Conservation (phyloP, 2,329 filamentous ascomycete species). For the Colletotrichum magnum region DNA sequence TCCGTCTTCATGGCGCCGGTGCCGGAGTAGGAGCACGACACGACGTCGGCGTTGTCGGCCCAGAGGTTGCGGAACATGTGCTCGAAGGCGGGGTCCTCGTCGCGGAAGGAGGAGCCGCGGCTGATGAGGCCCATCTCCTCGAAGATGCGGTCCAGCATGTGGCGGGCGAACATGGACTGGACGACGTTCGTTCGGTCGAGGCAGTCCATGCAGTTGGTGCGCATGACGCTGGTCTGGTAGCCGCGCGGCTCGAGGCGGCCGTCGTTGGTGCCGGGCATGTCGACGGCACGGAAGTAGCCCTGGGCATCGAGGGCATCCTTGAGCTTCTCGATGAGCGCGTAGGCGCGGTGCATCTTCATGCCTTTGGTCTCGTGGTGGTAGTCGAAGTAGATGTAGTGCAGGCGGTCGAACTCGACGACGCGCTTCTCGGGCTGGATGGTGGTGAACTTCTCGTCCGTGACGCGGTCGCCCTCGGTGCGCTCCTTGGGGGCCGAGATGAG, state of each 20-base stretch:
- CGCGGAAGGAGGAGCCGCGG: slow-evolving; percentile 81
- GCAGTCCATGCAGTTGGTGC: slow-evolving; percentile 99
- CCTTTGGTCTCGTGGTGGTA: slow-evolving; percentile 99
- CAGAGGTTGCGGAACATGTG: slow-evolving; percentile 95
- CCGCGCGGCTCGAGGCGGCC: slow-evolving; percentile 85
- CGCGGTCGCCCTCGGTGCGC: slow-evolving; percentile 72
- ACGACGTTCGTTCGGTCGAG: slow-evolving; percentile 98
- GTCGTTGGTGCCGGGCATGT: slow-evolving; percentile 80
- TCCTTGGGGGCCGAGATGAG: slow-evolving; percentile 80
- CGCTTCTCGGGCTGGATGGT: slow-evolving; percentile 76
- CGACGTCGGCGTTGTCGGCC: slow-evolving; percentile 98
- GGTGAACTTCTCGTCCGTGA: slow-evolving; percentile 85
- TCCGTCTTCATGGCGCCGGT: slow-evolving; percentile 99
- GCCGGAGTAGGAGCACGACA: slow-evolving; percentile 92
- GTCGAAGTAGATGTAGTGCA: slow-evolving; percentile 99
- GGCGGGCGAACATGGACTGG: slow-evolving; percentile 95
- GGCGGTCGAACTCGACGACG: slow-evolving; percentile 78
- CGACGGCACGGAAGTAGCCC: slow-evolving; percentile 92
- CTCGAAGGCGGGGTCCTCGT: slow-evolving; percentile 86
- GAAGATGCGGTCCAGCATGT: slow-evolving; percentile 90
- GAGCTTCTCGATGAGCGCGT: slow-evolving; percentile 87
- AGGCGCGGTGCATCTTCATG: slow-evolving; percentile 91
- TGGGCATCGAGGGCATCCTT: slow-evolving; percentile 82
- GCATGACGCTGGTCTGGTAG: slow-evolving; percentile 89
- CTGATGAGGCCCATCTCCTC: slow-evolving; percentile 85